Percentiles rank a stretch among this genome's conserved stretches.
These are phyloP conservation scores for Botrytis pseudocinerea DNA, from an alignment of 2,329 filamentous ascomycete genomes.

Conservation along the genomic window DNA sequence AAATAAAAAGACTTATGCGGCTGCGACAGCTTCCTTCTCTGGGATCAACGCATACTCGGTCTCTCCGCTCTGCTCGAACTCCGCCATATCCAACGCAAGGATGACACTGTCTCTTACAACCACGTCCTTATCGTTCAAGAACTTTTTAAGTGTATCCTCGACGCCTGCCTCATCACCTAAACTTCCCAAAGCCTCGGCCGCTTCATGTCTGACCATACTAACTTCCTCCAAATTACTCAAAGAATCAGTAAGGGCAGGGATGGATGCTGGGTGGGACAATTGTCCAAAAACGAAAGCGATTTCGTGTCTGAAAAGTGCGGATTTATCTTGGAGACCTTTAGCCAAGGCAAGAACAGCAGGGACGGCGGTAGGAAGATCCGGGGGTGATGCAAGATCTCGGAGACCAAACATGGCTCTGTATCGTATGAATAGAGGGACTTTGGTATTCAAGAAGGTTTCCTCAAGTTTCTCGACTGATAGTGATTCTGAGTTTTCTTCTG, in stretches of 20 bases:
- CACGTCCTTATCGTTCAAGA: slow-evolving; percentile 86
- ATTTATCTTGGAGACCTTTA: slow-evolving; percentile 79
- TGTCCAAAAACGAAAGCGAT: slow-evolving; percentile 98
- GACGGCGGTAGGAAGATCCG: slow-evolving; percentile 83
- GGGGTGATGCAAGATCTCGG: slow-evolving; percentile 90
- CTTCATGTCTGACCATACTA: slow-evolving; percentile 97
- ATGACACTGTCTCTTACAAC: slow-evolving; percentile 94
- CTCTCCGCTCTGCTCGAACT: slow-evolving; percentile 88
- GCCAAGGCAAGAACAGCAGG: slow-evolving; percentile 86
- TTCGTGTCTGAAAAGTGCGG: slow-evolving; percentile 94
- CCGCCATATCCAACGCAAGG: slow-evolving; percentile 96
- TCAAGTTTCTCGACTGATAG: slow-evolving; percentile 73
- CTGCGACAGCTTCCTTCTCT: slow-evolving; percentile 46
- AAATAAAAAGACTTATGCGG: slow-evolving; percentile 22
- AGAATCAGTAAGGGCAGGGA: slow-evolving; percentile 78
- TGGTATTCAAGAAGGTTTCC: slow-evolving; percentile 74
- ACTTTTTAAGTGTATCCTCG: slow-evolving; percentile 78
- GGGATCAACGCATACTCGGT: slow-evolving; percentile 91
- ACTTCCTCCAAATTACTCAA: slow-evolving; percentile 79
- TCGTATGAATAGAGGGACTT: slow-evolving; percentile 79
- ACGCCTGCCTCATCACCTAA: slow-evolving; percentile 92
- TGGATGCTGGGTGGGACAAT: slow-evolving; percentile 92
- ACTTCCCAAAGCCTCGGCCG: slow-evolving; percentile 91
- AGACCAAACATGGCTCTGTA: slow-evolving; percentile 99
- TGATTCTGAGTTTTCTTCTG: slow-evolving; percentile 69